These are phyloP conservation scores for Lophiostoma macrostomum DNA, from an alignment of 495 filamentous ascomycete genomes.

Conservation along the genomic window DNA sequence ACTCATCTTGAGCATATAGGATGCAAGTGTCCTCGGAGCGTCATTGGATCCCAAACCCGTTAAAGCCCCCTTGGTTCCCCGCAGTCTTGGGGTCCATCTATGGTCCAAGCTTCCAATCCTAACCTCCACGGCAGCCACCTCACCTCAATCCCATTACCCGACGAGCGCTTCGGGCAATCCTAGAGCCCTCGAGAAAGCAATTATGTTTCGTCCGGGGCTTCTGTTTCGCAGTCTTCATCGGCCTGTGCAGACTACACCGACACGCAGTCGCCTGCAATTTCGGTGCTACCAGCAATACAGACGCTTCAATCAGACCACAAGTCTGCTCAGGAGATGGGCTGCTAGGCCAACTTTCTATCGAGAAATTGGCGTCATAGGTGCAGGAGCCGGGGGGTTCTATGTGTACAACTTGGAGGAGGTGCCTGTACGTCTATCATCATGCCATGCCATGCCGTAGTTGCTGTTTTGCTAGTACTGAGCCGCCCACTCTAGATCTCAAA, in stretches of 20 bases:
- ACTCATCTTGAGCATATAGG: too few species aligned
- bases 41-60: too few species aligned
- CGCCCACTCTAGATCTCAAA: slow-evolving; percentile 60
- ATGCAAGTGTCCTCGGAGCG: too few species aligned
- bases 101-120: too few species aligned
- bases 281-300: slow-evolving; percentile 21
- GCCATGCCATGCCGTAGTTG: neutral
- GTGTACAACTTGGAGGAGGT: slow-evolving; percentile 73
- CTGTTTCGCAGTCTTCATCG: neutral
- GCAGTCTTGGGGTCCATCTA: too few species aligned
- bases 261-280: neutral
- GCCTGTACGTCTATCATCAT: slow-evolving; percentile 49
- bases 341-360: slow-evolving; percentile 40
- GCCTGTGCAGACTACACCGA: neutral
- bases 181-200: too few species aligned
- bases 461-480: neutral
- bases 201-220: neutral
- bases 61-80: too few species aligned
- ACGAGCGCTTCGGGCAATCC: too few species aligned
- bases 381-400: slow-evolving; percentile 54
- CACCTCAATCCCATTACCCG: too few species aligned
- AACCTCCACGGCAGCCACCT: too few species aligned
- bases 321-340: slow-evolving; percentile 35
- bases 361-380: slow-evolving; percentile 40
- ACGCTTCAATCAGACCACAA: slow-evolving; percentile 26